A percentile compares a stretch with the other conserved stretches of the same genome.
Evolutionary conservation across 2,329 filamentous ascomycete genomes (phyloP).

Genomic region (Cladosporium sp.): DNA sequence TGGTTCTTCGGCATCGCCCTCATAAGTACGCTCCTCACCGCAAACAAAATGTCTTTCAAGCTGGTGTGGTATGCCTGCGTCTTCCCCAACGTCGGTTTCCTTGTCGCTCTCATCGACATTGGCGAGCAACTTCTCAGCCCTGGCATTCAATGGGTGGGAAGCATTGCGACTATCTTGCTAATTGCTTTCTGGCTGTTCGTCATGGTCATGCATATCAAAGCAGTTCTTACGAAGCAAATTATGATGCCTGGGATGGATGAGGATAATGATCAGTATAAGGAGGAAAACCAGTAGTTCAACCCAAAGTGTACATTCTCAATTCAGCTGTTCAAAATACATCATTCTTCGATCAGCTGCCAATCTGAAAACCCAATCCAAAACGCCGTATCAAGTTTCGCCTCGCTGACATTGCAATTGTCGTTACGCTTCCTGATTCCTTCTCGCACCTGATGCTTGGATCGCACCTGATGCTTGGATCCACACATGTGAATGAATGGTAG

Average conservation of each 20-base stretch:
- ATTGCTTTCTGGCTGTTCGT: conserved; percentile 54
- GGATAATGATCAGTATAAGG: conserved; percentile 39
- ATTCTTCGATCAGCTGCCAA: no score
- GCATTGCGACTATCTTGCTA: conserved; percentile 52
- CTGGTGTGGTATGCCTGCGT: conserved; percentile 57
- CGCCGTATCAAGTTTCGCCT: no score
- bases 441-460: no score
- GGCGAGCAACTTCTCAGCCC: conserved; percentile 47
- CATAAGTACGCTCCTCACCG: conserved; percentile 17
- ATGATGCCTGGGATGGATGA: conserved; percentile 57
- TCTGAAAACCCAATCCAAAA: no score
- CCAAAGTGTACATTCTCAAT: no score
- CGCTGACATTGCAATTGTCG: no score
- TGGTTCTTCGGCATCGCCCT: conserved; percentile 38
- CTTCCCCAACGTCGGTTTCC: conserved; percentile 62
- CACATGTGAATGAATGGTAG: no score
- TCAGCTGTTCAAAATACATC: no score
- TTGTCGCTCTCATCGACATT: conserved; percentile 54
- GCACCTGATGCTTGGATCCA: no score
- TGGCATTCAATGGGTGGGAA: conserved; percentile 50
- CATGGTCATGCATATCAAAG: conserved; percentile 45
- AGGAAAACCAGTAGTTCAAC: conserved; percentile 9
- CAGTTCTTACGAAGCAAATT: conserved; percentile 47
- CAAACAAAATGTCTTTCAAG: conserved; percentile 35
- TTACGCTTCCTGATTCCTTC: no score